These are phyloP conservation scores for Lachnellula willkommii DNA, from an alignment of 2,329 filamentous ascomycete species.

Conservation along the genomic window DNA sequence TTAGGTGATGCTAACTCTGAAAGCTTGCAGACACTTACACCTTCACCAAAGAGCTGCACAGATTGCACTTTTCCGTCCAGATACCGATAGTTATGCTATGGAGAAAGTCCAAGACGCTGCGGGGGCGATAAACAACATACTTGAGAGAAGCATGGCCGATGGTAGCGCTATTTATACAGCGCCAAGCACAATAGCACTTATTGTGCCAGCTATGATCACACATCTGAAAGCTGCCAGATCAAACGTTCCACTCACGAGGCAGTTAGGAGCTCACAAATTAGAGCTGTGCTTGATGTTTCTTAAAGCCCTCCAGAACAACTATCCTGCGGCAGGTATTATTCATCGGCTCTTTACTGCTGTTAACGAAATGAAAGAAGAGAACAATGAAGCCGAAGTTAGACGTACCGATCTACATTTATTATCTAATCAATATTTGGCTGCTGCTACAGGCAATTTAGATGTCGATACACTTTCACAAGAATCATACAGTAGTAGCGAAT, in stretches of 20 bases:
- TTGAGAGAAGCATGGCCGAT: background rate
- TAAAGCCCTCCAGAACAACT: background rate
- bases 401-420: background rate
- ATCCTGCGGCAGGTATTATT: background rate
- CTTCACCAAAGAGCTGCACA: background rate
- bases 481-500: background rate
- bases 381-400: background rate
- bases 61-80: background rate
- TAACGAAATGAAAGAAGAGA: background rate
- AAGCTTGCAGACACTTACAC: background rate
- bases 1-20: too few relatives aligned
- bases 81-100: background rate
- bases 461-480: too few relatives aligned
- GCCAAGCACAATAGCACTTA: background rate
- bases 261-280: background rate
- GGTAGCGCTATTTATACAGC: background rate
- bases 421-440: background rate
- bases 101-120: background rate
- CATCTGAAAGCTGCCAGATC: background rate
- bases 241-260: background rate
- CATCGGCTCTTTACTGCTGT: background rate
- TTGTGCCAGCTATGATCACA: background rate
- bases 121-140: background rate
- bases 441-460: background rate
- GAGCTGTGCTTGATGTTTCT: background rate